Percentiles rank a stretch among this genome's conserved stretches.
These are phyloP conservation scores for Rhizoclosmatium globosum DNA, from an alignment of 192 early-diverging fungal genomes.

Conservation along the genomic window DNA sequence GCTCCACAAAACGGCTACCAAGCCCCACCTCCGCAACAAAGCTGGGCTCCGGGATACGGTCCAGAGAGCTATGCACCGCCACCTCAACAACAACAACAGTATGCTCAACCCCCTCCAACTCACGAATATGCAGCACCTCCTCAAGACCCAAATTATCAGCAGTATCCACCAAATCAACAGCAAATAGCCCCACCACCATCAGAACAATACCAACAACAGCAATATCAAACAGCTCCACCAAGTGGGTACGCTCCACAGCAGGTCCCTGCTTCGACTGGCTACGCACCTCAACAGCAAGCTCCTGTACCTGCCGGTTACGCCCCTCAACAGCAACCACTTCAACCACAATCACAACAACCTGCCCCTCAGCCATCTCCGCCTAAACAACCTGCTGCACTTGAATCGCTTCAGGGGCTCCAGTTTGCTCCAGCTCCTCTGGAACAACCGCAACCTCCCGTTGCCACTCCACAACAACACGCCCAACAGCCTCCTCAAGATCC, in stretches of 20 bases:
- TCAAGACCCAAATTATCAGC: conserved; percentile 39
- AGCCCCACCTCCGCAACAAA: not conserved
- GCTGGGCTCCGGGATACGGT: not conserved
- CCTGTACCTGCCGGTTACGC: not conserved
- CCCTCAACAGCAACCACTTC: conserved; percentile 37
- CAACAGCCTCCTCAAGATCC: not conserved
- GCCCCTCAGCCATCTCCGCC: not conserved
- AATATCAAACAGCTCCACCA: conserved; percentile 36
- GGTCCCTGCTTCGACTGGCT: conserved; percentile 2
- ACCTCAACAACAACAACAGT: conserved; percentile 12
- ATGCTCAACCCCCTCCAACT: not conserved
- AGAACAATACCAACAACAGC: conserved; percentile 30
- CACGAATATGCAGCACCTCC: conserved; percentile 29
- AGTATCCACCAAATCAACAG: conserved; percentile 43
- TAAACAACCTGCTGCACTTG: not conserved
- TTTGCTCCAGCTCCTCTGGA: conserved; percentile 8
- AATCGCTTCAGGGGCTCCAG: conserved; percentile 11
- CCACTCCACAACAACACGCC: conserved; percentile 12
- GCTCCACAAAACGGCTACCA: not conserved
- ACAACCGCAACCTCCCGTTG: not conserved
- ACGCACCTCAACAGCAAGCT: conserved; percentile 24
- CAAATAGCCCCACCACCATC: conserved; percentile 36
- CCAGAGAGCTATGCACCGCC: conserved; percentile 20
- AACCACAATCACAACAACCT: not conserved
- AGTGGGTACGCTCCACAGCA: not conserved